Percentiles rank a stretch among this genome's conserved stretches.
phyloP scores from a whole-genome alignment of 1,284 basidiomycete genomes.

The Calocybe gambosa region DNA sequence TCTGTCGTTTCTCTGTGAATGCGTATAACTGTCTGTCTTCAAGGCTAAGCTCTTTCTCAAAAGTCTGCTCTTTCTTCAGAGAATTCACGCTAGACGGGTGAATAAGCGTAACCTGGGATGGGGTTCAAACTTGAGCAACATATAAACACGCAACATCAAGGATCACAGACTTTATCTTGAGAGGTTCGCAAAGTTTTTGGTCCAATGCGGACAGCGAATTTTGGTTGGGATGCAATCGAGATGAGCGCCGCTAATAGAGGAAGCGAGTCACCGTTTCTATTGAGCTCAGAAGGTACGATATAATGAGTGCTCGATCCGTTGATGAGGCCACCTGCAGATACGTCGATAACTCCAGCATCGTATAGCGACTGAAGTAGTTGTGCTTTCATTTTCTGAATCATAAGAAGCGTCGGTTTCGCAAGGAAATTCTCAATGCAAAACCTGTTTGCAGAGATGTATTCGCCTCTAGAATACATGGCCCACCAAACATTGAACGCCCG shows the following conservation, averaged over 20 bases:
- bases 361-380: conserved; percentile 79
- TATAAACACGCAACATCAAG: not conserved
- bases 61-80: conserved; percentile 50
- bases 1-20: conserved; percentile 82
- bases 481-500: conserved; percentile 84
- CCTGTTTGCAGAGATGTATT: conserved; percentile 60
- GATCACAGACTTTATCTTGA: conserved; percentile 72
- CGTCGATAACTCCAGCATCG: conserved; percentile 75
- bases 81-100: conserved; percentile 88
- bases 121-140: conserved; percentile 1
- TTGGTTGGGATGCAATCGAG: conserved; percentile 86
- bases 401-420: conserved; percentile 75
- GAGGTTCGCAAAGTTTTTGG: conserved; percentile 74
- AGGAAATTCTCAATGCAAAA: conserved; percentile 90
- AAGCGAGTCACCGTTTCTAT: conserved; percentile 68
- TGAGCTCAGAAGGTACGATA: conserved; percentile 63
- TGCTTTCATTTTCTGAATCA: conserved; percentile 81
- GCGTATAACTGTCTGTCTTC: conserved; percentile 78
- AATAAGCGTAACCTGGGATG: conserved; percentile 58
- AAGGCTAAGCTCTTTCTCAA: conserved; percentile 30
- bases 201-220: conserved; percentile 82
- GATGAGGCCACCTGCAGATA: conserved; percentile 58
- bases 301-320: conserved; percentile 21
- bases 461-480: conserved; percentile 58
- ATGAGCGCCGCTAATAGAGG: conserved; percentile 86